Percentiles rank a stretch among this genome's conserved stretches.
These are phyloP conservation scores for Tetrapisispora arboricola DNA, from an alignment of 805 yeast species.

Conservation along the genomic window DNA sequence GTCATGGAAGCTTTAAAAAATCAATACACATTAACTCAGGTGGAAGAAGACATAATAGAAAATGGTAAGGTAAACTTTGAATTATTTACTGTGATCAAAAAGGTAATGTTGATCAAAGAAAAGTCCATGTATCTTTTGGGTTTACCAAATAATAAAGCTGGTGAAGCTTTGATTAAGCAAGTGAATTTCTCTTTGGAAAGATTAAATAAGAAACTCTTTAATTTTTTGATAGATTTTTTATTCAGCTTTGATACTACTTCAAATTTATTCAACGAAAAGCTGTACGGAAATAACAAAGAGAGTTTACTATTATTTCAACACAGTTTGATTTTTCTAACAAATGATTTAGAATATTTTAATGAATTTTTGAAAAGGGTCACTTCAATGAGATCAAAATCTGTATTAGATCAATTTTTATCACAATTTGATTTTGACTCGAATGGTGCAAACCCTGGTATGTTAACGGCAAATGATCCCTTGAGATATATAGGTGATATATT, in stretches of 20 bases:
- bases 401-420: constrained; percentile 56
- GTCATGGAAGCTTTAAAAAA: constrained; percentile 45
- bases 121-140: constrained; percentile 64
- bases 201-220: constrained; percentile 46
- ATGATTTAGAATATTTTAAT: constrained; percentile 43
- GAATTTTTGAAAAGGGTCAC: constrained; percentile 53
- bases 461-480: constrained; percentile 69
- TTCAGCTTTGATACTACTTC: constrained; percentile 21
- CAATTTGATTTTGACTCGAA: constrained; percentile 36
- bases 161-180: constrained; percentile 52
- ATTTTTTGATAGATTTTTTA: constrained; percentile 30
- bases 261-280: constrained; percentile 9
- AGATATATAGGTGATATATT: constrained; percentile 78
- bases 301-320: constrained; percentile 23
- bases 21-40: constrained; percentile 57
- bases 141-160: constrained; percentile 55
- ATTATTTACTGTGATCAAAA: constrained; percentile 50
- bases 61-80: constrained; percentile 35
- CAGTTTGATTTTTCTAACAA: constrained; percentile 28
- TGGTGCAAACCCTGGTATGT: constrained; percentile 40
- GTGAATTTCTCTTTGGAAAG: constrained; percentile 41
- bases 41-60: constrained; percentile 53
- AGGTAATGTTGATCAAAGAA: constrained; percentile 53
- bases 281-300: constrained; percentile 9
- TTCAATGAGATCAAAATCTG: constrained; percentile 52